Percentiles rank a stretch among this genome's conserved stretches.
These are phyloP conservation scores for Xerocomus nothofagi DNA, from an alignment of 1,284 basidiomycete genomes.

Conservation along the genomic window DNA sequence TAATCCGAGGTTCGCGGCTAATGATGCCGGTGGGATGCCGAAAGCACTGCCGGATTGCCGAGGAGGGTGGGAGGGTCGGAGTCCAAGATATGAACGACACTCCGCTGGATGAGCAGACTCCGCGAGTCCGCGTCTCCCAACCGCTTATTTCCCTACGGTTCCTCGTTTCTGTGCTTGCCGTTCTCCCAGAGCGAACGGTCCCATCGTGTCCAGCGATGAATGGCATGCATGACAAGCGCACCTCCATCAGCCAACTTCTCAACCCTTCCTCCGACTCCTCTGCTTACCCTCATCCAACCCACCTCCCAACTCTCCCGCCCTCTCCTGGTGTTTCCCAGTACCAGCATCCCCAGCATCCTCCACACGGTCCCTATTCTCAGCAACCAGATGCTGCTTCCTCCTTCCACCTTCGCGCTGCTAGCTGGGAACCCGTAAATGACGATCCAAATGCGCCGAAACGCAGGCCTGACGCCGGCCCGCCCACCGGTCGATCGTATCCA, in stretches of 20 bases:
- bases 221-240: conserved; percentile 51
- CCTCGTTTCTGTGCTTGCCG: conserved; percentile 20
- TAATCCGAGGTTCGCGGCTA: conserved; percentile 31
- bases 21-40: conserved; percentile 20
- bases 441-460: conserved; percentile 38
- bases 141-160: conserved; percentile 30
- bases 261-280: conserved; percentile 42
- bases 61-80: conserved; percentile 25
- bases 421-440: conserved; percentile 40
- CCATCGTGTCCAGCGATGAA: conserved; percentile 39
- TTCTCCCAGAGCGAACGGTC: conserved; percentile 13
- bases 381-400: conserved; percentile 32
- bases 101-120: conserved; percentile 31
- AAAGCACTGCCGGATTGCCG: conserved; percentile 28
- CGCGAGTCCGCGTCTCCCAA: conserved; percentile 34
- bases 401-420: conserved; percentile 46
- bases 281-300: conserved; percentile 32
- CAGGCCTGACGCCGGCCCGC: conserved; percentile 33
- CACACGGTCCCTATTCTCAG: conserved; percentile 31
- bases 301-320: conserved; percentile 29
- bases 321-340: conserved; percentile 31
- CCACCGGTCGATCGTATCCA: conserved; percentile 36
- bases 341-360: conserved; percentile 33
- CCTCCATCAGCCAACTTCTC: conserved; percentile 53
- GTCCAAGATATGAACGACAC: conserved; percentile 22